These are phyloP conservation scores for Rhododendron kiyosumense DNA, from an alignment of 148 eudicot genomes.

Conservation along the genomic window DNA sequence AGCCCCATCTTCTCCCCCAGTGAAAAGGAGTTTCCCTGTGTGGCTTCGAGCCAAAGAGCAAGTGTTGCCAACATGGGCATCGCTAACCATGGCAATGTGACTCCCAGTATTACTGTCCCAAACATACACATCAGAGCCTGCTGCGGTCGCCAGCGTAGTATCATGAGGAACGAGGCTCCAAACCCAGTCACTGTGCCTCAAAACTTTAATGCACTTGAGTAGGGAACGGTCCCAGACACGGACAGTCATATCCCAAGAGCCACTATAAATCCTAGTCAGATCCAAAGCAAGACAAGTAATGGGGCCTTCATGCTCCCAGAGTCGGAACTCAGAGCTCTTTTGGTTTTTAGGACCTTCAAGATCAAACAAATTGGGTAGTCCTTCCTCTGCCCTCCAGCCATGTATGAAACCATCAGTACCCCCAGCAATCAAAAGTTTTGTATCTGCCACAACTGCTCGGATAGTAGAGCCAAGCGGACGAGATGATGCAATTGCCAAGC, in stretches of 20 bases:
- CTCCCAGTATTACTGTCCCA: conserved; percentile 63
- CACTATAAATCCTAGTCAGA: conserved; percentile 67
- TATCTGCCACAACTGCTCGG: conserved; percentile 82
- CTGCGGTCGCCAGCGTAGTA: conserved; percentile 54
- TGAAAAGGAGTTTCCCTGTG: conserved; percentile 82
- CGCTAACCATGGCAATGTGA: conserved; percentile 32
- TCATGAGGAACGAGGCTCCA: conserved; percentile 83
- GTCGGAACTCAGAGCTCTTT: conserved; percentile 47
- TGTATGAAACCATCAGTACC: conserved; percentile 90
- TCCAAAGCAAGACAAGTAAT: conserved; percentile 80
- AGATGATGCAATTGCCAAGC: conserved; percentile 65
- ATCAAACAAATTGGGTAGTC: conserved; percentile 61
- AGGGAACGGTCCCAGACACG: conserved; percentile 79
- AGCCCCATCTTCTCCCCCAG: conserved; percentile 89
- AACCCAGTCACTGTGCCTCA: conserved; percentile 92
- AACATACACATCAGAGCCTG: conserved; percentile 78
- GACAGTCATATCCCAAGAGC: conserved; percentile 97
- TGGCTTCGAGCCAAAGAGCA: conserved; percentile 78
- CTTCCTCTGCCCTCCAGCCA: conserved; percentile 84
- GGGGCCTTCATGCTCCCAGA: conserved; percentile 90
- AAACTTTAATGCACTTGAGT: conserved; percentile 51
- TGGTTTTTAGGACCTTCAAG: conserved; percentile 47
- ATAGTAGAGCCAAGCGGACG: conserved; percentile 80
- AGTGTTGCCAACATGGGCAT: conserved; percentile 60
- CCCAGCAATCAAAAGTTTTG: conserved; percentile 68